Base-by-base conservation (phyloP, 2,329 filamentous ascomycete species). In the Stachybotrys elegans region DNA sequence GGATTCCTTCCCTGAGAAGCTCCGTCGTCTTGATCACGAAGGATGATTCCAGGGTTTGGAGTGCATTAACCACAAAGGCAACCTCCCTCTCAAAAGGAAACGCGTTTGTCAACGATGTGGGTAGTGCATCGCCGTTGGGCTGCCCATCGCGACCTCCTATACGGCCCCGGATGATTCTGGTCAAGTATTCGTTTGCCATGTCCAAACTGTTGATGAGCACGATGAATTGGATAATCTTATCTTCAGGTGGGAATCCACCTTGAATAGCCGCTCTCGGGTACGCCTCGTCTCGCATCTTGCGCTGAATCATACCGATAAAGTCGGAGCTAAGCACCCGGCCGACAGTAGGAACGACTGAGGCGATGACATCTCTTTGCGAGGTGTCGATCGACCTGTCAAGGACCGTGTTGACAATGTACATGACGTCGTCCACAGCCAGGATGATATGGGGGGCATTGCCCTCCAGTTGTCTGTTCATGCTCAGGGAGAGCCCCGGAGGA, bases 391-490 rank as follows among this genome's bases (percentile, higher is more conserved):
- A 87, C 51, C 92, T 84, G 51, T 94, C 86, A 7, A 97, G 75
- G 25, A 97, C 86, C 41, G 92, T 85, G 60, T 94, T 95, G 60
- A 95, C 88, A 55, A 98, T 96, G 67, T 97, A 98, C 92, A 98
- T 97, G 58, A 97, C 90, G 68, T 96, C 93, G 69, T 98, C 93
- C 8, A 98, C 91, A 1, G 92, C 91, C 2, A 91, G 90, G 35
- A 93, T 92, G 56, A 98, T 95, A 59, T 88, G 94, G 1, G 93
- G 93, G 3, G 89, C 79, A 54, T 90, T 89, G 46, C 83, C 79
- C 42, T 85, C 81, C 35, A 95, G 73, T 4, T 84, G 74, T 57
- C 77, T 86, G 57, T 77, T 83, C 34, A 84, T 73, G 58, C 84
- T 88, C 25, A 98, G 72, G 0, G 87, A 86, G 17, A 98, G 71